Evolutionary conservation across 768 basidiomycete species (phyloP).

Genomic region (Gymnopilus junonius): DNA sequence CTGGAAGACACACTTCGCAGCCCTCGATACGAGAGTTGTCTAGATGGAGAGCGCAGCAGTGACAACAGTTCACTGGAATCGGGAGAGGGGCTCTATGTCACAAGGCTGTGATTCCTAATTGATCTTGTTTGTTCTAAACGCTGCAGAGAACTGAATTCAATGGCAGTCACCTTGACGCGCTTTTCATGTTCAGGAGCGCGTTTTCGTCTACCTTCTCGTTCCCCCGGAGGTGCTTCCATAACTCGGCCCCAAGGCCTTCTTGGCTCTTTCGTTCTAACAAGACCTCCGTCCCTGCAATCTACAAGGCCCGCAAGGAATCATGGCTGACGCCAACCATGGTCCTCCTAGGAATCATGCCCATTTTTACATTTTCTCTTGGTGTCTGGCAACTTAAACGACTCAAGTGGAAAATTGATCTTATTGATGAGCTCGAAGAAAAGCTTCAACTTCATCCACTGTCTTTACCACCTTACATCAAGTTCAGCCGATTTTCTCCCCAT

Average conservation of each 20-base stretch:
- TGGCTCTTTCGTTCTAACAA: constrained; percentile 25
- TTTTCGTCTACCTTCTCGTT: constrained; percentile 14
- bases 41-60: neutral
- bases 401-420: constrained; percentile 93
- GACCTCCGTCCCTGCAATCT: constrained; percentile 46
- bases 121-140: constrained; percentile 15
- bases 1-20: neutral
- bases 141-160: neutral
- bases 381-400: constrained; percentile 94
- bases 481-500: constrained; percentile 24
- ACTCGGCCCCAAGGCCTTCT: constrained; percentile 14
- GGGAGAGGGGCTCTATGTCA: neutral
- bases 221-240: constrained; percentile 24
- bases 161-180: neutral
- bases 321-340: constrained; percentile 74
- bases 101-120: constrained; percentile 8
- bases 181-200: constrained; percentile 18
- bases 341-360: constrained; percentile 82
- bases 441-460: constrained; percentile 76
- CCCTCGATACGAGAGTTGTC: neutral
- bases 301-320: constrained; percentile 61
- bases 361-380: constrained; percentile 89
- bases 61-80: neutral
- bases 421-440: constrained; percentile 93
- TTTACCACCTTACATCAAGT: constrained; percentile 87